Percentiles rank a stretch among this genome's conserved stretches.
Conservation (phyloP, 192 early-diverging fungal genomes). For the Coemansia pectinata region DNA sequence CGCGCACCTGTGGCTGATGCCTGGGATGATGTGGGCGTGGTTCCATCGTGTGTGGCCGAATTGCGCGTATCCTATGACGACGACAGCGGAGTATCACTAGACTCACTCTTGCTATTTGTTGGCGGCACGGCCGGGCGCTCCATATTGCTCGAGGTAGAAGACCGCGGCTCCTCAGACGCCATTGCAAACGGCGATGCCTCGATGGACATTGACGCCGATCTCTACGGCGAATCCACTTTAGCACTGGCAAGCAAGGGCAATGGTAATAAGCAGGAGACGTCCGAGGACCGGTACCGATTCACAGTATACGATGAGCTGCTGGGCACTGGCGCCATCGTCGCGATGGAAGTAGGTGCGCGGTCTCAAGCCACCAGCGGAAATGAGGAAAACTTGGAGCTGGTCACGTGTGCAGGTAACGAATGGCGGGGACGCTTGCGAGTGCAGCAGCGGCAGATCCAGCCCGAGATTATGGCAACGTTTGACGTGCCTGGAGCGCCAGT, state of each 20-base stretch:
- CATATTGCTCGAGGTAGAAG: conserved; percentile 34
- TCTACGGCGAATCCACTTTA: conserved; percentile 24
- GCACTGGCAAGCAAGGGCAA: conserved; percentile 37
- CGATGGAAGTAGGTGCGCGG: conserved; percentile 71
- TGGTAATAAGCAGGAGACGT: conserved; percentile 5
- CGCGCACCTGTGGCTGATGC: conserved; percentile 16
- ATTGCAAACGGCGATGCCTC: not conserved
- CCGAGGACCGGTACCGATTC: conserved; percentile 56
- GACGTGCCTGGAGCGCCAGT: conserved; percentile 53
- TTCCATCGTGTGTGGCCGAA: conserved; percentile 35
- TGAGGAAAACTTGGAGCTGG: conserved; percentile 56
- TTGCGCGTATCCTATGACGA: conserved; percentile 19
- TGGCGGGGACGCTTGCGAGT: conserved; percentile 61
- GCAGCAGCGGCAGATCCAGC: conserved; percentile 63
- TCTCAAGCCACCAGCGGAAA: conserved; percentile 2
- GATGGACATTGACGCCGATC: conserved; percentile 31
- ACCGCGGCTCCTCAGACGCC: not conserved
- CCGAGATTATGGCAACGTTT: conserved; percentile 61
- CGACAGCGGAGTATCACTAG: conserved; percentile 11
- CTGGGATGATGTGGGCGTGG: conserved; percentile 36
- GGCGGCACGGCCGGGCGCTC: conserved; percentile 43
- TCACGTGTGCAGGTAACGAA: conserved; percentile 62
- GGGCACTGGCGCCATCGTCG: conserved; percentile 76
- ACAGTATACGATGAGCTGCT: conserved; percentile 76
- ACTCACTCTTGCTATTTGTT: conserved; percentile 33